phyloP scores from a whole-genome alignment of 306 rosid species.

The Trichosanthes cucumerina region DNA sequence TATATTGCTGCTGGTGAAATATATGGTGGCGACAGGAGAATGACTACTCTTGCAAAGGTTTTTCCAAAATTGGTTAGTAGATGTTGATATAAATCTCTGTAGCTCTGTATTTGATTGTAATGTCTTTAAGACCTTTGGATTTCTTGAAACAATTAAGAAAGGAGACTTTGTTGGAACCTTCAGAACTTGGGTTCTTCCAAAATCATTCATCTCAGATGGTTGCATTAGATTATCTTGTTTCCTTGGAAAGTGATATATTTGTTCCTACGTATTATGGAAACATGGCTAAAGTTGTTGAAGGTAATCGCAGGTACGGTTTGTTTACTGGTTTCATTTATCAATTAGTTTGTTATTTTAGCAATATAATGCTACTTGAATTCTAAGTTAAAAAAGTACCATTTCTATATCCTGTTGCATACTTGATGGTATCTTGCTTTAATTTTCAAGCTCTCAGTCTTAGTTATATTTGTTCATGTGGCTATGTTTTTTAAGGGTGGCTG shows the following conservation, averaged over 20 bases:
- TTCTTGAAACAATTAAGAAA: constrained; percentile 66
- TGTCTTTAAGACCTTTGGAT: constrained; percentile 12
- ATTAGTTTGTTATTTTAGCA: background rate
- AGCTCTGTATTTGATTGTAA: constrained; percentile 1
- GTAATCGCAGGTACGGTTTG: constrained; percentile 80
- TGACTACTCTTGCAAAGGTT: constrained; percentile 60
- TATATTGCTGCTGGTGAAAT: constrained; percentile 98
- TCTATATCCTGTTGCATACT: background rate
- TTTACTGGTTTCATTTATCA: background rate
- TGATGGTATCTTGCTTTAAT: background rate
- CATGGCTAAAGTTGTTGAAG: constrained; percentile 99
- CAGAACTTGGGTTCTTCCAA: constrained; percentile 76
- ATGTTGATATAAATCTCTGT: constrained; percentile 9
- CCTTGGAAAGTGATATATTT: constrained; percentile 90
- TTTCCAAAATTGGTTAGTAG: constrained; percentile 72
- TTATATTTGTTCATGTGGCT: background rate
- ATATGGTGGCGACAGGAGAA: constrained; percentile 81
- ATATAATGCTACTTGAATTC: background rate
- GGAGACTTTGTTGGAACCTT: constrained; percentile 76
- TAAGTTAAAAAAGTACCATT: background rate
- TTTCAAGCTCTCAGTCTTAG: background rate
- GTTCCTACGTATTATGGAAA: constrained; percentile 97
- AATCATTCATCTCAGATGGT: constrained; percentile 99
- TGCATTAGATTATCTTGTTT: constrained; percentile 92
- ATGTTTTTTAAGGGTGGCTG: background rate